Evolutionary conservation across 2,329 filamentous ascomycete genomes (phyloP).

Genomic region (Thelonectria discophora): DNA sequence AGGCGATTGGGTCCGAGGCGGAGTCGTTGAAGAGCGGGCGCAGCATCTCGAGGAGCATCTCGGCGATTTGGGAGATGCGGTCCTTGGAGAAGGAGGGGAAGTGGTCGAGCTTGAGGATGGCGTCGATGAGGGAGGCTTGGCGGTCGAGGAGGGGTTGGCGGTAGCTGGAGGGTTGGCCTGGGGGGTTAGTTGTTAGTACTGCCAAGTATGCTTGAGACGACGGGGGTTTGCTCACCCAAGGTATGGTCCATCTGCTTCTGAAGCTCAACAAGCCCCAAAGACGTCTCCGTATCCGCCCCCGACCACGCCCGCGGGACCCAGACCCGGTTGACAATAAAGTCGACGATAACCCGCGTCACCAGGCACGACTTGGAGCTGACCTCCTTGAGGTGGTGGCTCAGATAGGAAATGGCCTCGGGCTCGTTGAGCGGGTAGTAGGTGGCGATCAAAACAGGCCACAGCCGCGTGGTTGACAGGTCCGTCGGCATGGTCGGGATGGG

Average conservation of each 20-base stretch:
- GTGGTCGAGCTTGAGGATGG: slow-evolving; percentile 48
- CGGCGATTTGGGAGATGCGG: slow-evolving; percentile 55
- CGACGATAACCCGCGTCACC: slow-evolving; percentile 54
- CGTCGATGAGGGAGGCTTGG: slow-evolving; percentile 49
- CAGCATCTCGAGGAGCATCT: slow-evolving; percentile 49
- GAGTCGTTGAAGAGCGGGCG: slow-evolving; percentile 51
- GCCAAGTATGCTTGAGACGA: no score
- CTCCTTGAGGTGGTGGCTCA: slow-evolving; percentile 52
- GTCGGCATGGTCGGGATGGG: slow-evolving; percentile 43
- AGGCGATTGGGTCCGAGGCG: slow-evolving; percentile 48
- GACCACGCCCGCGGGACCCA: slow-evolving; percentile 53
- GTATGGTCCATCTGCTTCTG: slow-evolving; percentile 49
- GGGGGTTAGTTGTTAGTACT: no score
- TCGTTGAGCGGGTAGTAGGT: slow-evolving; percentile 51
- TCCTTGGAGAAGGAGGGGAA: slow-evolving; percentile 43
- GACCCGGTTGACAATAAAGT: slow-evolving; percentile 54
- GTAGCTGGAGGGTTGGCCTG: slow-evolving; percentile 47
- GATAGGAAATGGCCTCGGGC: slow-evolving; percentile 51
- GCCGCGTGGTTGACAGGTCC: slow-evolving; percentile 42
- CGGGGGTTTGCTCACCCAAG: slow-evolving; percentile 40
- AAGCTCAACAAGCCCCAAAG: slow-evolving; percentile 47
- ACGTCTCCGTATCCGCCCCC: slow-evolving; percentile 48
- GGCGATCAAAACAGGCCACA: slow-evolving; percentile 50
- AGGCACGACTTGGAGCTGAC: slow-evolving; percentile 53
- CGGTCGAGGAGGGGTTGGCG: slow-evolving; percentile 53